A percentile compares a stretch with the other conserved stretches of the same genome.
These are phyloP conservation scores for Lagenidium sp. DNA, from an alignment of 352 stramenopile genomes.

Conservation along the genomic window DNA sequence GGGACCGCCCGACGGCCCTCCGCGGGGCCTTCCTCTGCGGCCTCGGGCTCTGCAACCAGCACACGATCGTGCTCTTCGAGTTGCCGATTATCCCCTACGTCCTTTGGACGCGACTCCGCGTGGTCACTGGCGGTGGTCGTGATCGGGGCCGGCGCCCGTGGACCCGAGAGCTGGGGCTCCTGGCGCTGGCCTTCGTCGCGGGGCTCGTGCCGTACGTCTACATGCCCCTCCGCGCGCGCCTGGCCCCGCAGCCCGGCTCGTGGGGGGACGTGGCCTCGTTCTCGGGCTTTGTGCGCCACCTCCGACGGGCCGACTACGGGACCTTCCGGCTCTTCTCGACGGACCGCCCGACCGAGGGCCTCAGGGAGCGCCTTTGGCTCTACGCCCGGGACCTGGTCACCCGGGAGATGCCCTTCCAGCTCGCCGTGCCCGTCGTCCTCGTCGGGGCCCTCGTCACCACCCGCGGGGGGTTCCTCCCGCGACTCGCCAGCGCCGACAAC, in stretches of 20 bases:
- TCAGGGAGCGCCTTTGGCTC: slow-evolving; percentile 53
- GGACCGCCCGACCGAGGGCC: slow-evolving; percentile 41
- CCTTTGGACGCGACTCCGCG: slow-evolving; percentile 33
- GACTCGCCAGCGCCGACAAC: neutral
- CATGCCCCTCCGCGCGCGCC: slow-evolving; percentile 64
- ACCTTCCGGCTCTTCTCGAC: slow-evolving; percentile 90
- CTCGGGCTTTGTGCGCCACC: slow-evolving; percentile 85
- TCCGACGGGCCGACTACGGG: slow-evolving; percentile 90
- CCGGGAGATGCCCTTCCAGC: slow-evolving; percentile 35
- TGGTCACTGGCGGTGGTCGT: too few species aligned
- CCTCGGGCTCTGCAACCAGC: slow-evolving; percentile 93
- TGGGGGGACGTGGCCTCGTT: slow-evolving; percentile 90
- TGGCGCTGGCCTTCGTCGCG: slow-evolving; percentile 51
- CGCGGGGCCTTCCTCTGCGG: slow-evolving; percentile 86
- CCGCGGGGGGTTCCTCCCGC: slow-evolving; percentile 14
- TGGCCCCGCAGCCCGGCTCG: slow-evolving; percentile 76
- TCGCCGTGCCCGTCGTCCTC: slow-evolving; percentile 26
- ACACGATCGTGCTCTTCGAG: slow-evolving; percentile 93
- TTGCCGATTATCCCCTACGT: slow-evolving; percentile 81
- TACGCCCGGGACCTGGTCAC: slow-evolving; percentile 67
- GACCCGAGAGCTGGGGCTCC: slow-evolving; percentile 23
- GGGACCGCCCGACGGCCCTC: slow-evolving; percentile 13
- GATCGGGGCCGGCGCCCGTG: too few species aligned
- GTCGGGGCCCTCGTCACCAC: slow-evolving; percentile 9
- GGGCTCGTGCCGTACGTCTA: slow-evolving; percentile 85